Evolutionary conservation across 2,329 filamentous ascomycete genomes (phyloP), one percentile per base, ranked within the genome.

Genomic region (Hypoxylon sp.): DNA sequence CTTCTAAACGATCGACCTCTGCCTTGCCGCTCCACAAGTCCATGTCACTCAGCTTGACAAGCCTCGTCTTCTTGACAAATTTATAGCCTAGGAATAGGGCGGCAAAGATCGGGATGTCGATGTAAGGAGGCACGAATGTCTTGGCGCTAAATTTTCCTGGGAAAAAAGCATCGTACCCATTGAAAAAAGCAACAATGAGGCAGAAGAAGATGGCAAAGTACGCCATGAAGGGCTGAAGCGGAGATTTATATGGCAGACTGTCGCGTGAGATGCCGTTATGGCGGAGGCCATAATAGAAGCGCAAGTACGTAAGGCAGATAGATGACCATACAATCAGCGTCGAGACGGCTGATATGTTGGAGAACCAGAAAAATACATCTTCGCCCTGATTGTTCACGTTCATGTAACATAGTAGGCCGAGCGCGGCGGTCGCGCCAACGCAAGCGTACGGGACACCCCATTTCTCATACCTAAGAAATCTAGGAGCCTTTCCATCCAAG

Each of bases 141-240:
- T 78, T 80, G 21, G 79, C 80, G 56, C 78, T 79, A 46, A 81
- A 82, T 35, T 77, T 76, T 13, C 84, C 80, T 0, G 89, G 88
- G 65, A 93, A 83, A 75, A 94, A 94, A 3, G 92, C 89, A 1
- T 90, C 85, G 70, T 93, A 94, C 0, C 91, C 91, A 47, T 91
- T 90, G 39, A 93, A 90, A 67, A 93, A 84, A 1, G 89, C 87
- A 81, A 94, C 90, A 37, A 91, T 75, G 27, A 86, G 82, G 42
- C 89, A 91, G 61, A 87, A 89, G 2, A 81, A 77, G 4, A 93
- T 80, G 1, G 89, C 85, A 62, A 89, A 87, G 53, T 79, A 94
- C 1, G 91, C 91, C 3, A 89, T 82, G 75, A 87, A 93, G 2
- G 92, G 92, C 80, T 94, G 91, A 68, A 87, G 82, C 19, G 84